Evolutionary conservation across 2,329 filamentous ascomycete genomes (phyloP).

Genomic region (Colletotrichum incanum): DNA sequence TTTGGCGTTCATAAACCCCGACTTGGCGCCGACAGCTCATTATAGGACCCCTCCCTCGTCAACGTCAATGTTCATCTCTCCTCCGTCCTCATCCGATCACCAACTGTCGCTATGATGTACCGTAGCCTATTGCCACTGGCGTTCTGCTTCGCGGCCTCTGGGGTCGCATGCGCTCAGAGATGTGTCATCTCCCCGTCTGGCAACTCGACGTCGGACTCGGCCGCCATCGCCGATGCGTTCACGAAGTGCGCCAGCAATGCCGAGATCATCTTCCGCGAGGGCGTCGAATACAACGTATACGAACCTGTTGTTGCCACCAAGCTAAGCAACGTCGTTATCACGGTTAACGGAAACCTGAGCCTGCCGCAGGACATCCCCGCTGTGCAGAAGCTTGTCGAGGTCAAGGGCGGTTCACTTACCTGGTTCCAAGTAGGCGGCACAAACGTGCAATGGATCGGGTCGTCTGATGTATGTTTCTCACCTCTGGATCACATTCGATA

Average conservation of each 20-base stretch:
- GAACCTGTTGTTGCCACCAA: slow-evolving; percentile 56
- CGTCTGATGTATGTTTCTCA: slow-evolving; percentile 50
- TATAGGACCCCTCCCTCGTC: not conserved
- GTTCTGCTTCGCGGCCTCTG: slow-evolving; percentile 20
- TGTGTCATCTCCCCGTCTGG: slow-evolving; percentile 50
- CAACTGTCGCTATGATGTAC: slow-evolving; percentile 11
- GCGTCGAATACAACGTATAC: slow-evolving; percentile 60
- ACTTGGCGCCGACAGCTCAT: slow-evolving; percentile 11
- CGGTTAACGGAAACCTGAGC: slow-evolving; percentile 60
- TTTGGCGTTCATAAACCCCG: slow-evolving; percentile 24
- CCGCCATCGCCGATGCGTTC: slow-evolving; percentile 55
- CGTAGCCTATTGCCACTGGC: slow-evolving; percentile 25
- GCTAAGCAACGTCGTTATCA: slow-evolving; percentile 59
- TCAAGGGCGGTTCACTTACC: slow-evolving; percentile 50
- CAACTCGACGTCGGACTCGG: slow-evolving; percentile 57
- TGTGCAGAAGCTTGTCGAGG: slow-evolving; percentile 54
- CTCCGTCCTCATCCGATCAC: not conserved
- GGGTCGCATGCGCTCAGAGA: slow-evolving; percentile 6
- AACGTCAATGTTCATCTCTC: slow-evolving; percentile 20
- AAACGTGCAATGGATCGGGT: slow-evolving; percentile 52
- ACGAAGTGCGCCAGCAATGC: slow-evolving; percentile 53
- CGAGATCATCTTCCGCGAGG: slow-evolving; percentile 56
- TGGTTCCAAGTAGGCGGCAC: slow-evolving; percentile 57
- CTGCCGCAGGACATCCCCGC: slow-evolving; percentile 57
- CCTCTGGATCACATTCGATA: no score